Conservation (phyloP, 2,329 filamentous ascomycete species). For the Sphaerulina vaccinii region DNA sequence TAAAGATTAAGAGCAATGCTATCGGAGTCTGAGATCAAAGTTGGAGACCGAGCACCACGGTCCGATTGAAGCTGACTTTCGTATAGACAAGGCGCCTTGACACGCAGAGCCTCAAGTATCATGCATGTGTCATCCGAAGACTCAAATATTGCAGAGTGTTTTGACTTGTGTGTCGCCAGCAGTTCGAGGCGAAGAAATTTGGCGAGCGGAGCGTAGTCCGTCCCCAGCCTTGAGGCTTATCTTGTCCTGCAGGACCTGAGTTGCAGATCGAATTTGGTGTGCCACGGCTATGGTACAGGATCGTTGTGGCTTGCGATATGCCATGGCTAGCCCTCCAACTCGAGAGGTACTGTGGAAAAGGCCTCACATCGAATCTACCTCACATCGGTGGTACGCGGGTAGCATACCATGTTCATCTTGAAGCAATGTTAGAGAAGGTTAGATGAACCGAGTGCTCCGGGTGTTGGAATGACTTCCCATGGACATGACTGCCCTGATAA, state of each 20-base stretch:
- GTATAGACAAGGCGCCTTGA: no score
- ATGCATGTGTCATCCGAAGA: no score
- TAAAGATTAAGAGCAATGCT: no score
- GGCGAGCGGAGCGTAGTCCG: slow-evolving; percentile 4
- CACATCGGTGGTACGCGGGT: neutral
- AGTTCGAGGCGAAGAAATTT: no score
- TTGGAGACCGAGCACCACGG: no score
- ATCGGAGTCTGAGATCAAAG: no score
- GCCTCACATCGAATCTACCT: neutral
- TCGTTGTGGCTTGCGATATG: slow-evolving; percentile 1
- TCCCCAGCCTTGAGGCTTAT: neutral
- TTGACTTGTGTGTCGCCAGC: neutral
- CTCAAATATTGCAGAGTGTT: no score
- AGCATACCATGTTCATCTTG: neutral
- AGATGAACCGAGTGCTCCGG: neutral
- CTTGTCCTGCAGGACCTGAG: neutral
- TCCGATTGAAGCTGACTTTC: no score
- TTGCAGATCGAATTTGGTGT: neutral
- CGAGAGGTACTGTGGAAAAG: neutral
- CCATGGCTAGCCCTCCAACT: neutral
- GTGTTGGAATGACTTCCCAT: neutral
- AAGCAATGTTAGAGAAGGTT: neutral
- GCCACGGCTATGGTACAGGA: neutral
- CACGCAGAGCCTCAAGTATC: no score
- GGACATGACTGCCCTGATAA: slow-evolving; percentile 7